Base-by-base conservation (phyloP, 495 filamentous ascomycete genomes). In the Beverwykella pulmonaria region DNA sequence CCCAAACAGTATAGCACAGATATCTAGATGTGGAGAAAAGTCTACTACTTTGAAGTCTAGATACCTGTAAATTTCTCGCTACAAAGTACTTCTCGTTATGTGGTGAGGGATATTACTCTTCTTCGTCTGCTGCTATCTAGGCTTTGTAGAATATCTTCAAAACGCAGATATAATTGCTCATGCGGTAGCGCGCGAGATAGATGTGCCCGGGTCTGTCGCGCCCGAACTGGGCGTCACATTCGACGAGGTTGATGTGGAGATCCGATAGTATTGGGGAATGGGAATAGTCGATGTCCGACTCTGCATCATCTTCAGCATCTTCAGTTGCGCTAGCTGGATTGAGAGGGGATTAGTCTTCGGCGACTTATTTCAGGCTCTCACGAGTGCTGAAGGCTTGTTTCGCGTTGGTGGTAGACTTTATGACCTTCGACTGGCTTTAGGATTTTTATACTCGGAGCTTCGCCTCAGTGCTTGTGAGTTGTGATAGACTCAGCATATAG, bases 251-350 rank as follows among this genome's bases (percentile, higher is more conserved):
- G 49, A 76, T 47, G 44, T 66, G 36, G 5, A 65, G 23, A 8
- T 58, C 55, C 19, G 60, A 53, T 74, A 61, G 12, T 63, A 17
- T 17, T 72, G 27, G 71, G 71, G 54, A 63, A 75, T 44, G 71
- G 46, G 44, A 34, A 12, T 5, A 7, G 19, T 17, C 22, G 17
- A 17, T 22, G 19, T 57, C 7, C 17, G 26, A 39, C 9, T 15
- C 20, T 7, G 50, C 20, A 25, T 30, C 22, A 7, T 53, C 50
- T 15, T 7, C 50, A 53, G 30, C 30, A n/a, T n/a, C n/a, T n/a
- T n/a, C n/a, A n/a, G n/a, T n/a, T n/a, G n/a, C n/a, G n/a, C n/a
- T n/a, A 12, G 30, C 30, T 12, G 30, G 5, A 34, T 34, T 12
- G 5, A 5, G 30, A 12, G 30, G 5, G 30, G 30, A 4, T 4